A percentile compares a stretch with the other conserved stretches of the same genome.
Evolutionary conservation across 495 filamentous ascomycete species (phyloP).

Genomic region (Hypoxylon fuscum): DNA sequence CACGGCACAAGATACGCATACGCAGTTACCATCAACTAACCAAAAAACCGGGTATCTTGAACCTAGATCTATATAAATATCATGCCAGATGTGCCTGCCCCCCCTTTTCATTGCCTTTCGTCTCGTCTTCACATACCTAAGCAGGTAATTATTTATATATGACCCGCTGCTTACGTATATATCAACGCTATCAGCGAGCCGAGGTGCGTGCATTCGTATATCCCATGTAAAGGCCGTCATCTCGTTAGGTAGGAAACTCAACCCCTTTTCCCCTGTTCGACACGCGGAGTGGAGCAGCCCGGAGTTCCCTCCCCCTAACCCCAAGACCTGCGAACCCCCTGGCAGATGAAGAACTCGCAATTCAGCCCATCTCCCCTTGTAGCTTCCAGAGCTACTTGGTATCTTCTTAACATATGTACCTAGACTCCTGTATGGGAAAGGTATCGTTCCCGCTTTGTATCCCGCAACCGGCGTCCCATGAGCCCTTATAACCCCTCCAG

Average conservation of each 20-base stretch:
- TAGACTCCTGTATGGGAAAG: conserved; percentile 4
- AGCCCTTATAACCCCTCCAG: no score
- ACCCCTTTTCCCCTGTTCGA: not conserved
- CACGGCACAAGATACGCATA: no score
- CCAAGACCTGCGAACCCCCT: not conserved
- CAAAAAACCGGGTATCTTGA: conserved; percentile 36
- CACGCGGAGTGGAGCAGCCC: not conserved
- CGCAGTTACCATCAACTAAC: no score
- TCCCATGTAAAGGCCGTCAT: conserved; percentile 20
- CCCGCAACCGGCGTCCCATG: no score
- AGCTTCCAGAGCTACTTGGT: conserved; percentile 32
- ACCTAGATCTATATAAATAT: conserved; percentile 30
- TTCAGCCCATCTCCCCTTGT: not conserved
- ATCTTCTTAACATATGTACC: conserved; percentile 6
- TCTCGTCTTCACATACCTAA: conserved; percentile 24
- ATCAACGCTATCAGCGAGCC: not conserved
- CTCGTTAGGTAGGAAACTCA: not conserved
- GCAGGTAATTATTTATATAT: not conserved
- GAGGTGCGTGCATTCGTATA: no score
- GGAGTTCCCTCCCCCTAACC: not conserved
- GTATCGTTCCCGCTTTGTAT: not conserved
- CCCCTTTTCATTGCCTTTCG: conserved; percentile 13
- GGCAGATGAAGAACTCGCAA: not conserved
- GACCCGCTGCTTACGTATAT: not conserved
- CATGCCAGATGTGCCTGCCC: not conserved